phyloP scores from a whole-genome alignment of 164 flowering plant species.

The Protea cynaroides region DNA sequence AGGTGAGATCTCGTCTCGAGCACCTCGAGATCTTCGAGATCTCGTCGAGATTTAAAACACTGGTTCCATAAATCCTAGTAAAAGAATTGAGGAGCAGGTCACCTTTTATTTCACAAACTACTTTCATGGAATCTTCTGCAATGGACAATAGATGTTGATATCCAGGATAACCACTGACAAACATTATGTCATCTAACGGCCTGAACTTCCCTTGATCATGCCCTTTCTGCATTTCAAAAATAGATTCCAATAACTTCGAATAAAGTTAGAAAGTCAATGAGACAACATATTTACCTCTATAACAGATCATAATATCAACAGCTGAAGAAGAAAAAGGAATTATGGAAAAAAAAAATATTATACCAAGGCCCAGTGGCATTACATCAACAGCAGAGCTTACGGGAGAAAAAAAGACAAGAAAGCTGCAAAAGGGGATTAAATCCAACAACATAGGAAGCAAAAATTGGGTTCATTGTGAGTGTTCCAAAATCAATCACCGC shows the following conservation, averaged over 20 bases:
- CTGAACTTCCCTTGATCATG: conserved; percentile 85
- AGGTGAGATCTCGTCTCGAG: too few relatives aligned
- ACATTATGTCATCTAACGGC: conserved; percentile 81
- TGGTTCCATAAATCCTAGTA: too few relatives aligned
- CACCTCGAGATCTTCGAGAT: too few relatives aligned
- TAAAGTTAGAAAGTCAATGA: not conserved
- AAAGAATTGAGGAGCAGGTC: too few relatives aligned
- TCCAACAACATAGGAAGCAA: not conserved
- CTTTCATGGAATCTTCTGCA: conserved; percentile 60
- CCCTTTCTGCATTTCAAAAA: conserved; percentile 46
- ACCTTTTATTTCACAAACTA: conserved; percentile 93
- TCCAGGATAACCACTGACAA: conserved; percentile 63
- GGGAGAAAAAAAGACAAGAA: not conserved
- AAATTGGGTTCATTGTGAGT: not conserved
- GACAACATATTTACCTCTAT: not conserved
- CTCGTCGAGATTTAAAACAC: too few relatives aligned
- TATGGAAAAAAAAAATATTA: not conserved
- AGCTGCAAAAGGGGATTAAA: not conserved
- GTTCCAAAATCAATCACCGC: not conserved
- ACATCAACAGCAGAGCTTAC: too few relatives aligned
- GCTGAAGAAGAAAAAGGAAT: not conserved
- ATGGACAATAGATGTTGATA: conserved; percentile 54
- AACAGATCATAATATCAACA: too few relatives aligned
- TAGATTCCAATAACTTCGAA: not conserved
- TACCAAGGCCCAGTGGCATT: not conserved